A percentile compares a stretch with the other conserved stretches of the same genome.
Conservation (phyloP, 2,329 filamentous ascomycete species). For the Aureobasidium leucospermi region DNA sequence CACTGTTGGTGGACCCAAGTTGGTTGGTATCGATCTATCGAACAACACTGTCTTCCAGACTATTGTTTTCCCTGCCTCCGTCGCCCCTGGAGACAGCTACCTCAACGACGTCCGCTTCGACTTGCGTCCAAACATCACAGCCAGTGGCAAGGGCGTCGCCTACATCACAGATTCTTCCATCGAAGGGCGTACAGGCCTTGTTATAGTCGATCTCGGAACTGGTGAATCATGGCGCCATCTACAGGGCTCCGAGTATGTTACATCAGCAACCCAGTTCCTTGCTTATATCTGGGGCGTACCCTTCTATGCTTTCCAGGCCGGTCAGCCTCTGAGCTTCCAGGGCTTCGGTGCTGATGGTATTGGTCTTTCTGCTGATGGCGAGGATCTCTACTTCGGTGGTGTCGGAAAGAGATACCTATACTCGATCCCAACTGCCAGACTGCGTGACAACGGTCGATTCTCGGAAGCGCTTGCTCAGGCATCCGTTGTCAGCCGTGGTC, state of each 20-base stretch:
- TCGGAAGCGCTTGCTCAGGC: constrained; percentile 40
- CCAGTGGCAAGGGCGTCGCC: constrained; percentile 39
- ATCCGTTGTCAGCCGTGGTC: constrained; percentile 35
- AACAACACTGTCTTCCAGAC: constrained; percentile 43
- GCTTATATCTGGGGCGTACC: constrained; percentile 43
- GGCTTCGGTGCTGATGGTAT: constrained; percentile 46
- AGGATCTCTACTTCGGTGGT: constrained; percentile 40
- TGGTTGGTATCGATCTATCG: constrained; percentile 41
- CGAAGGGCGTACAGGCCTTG: constrained; percentile 44
- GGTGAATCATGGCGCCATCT: constrained; percentile 46
- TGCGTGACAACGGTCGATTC: constrained; percentile 32
- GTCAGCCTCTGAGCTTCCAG: constrained; percentile 30
- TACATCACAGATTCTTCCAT: constrained; percentile 47
- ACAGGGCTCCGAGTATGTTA: constrained; percentile 34
- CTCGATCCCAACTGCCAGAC: constrained; percentile 35
- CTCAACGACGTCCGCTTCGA: constrained; percentile 50
- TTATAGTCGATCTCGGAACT: constrained; percentile 44
- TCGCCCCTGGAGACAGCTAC: constrained; percentile 43
- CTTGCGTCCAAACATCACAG: constrained; percentile 35
- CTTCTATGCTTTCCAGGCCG: constrained; percentile 36
- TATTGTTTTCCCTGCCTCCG: constrained; percentile 42
- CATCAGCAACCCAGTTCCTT: constrained; percentile 39
- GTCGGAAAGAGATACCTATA: constrained; percentile 41
- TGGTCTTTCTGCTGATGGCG: constrained; percentile 41
- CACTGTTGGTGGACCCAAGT: constrained; percentile 43